Percentiles rank a stretch among this genome's conserved stretches.
Conservation (phyloP, 2,329 filamentous ascomycete genomes). For the Trichophyton schoenleinii region DNA sequence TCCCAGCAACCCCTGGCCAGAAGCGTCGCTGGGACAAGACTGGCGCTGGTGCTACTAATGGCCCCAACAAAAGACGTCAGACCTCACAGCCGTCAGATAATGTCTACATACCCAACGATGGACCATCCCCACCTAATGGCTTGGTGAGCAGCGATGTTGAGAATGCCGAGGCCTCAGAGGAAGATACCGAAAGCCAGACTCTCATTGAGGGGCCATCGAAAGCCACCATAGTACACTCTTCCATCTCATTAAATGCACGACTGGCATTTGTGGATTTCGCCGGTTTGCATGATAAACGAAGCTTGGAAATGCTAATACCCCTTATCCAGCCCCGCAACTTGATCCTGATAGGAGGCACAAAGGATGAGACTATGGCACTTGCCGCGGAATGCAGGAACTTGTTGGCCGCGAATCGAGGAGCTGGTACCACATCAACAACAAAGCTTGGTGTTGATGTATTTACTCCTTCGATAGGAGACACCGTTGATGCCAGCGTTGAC, state of each 20-base stretch:
- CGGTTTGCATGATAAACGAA: slow-evolving; percentile 84
- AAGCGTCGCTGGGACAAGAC: slow-evolving; percentile 89
- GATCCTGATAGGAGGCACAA: slow-evolving; percentile 73
- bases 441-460: slow-evolving; percentile 54
- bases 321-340: slow-evolving; percentile 89
- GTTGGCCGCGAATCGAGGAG: slow-evolving; percentile 34
- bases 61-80: slow-evolving; percentile 50
- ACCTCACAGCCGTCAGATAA: slow-evolving; percentile 20
- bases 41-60: slow-evolving; percentile 30
- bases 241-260: slow-evolving; percentile 56
- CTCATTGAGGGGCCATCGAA: slow-evolving; percentile 58
- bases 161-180: slow-evolving; percentile 43
- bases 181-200: slow-evolving; percentile 39
- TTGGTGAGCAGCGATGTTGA: slow-evolving; percentile 31
- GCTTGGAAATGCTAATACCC: slow-evolving; percentile 86
- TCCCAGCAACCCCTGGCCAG: slow-evolving; percentile 61
- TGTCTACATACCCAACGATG: slow-evolving; percentile 30
- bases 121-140: slow-evolving; percentile 31
- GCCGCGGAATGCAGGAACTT: slow-evolving; percentile 69
- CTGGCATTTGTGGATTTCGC: slow-evolving; percentile 86
- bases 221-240: slow-evolving; percentile 51
- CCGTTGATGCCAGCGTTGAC: slow-evolving; percentile 84
- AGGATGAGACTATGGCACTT: slow-evolving; percentile 63
- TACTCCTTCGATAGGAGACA: slow-evolving; percentile 60
- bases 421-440: slow-evolving; percentile 6